Evolutionary conservation across 805 yeast genomes (phyloP).

Genomic region (Wickerhamiella kurtzmanii): DNA sequence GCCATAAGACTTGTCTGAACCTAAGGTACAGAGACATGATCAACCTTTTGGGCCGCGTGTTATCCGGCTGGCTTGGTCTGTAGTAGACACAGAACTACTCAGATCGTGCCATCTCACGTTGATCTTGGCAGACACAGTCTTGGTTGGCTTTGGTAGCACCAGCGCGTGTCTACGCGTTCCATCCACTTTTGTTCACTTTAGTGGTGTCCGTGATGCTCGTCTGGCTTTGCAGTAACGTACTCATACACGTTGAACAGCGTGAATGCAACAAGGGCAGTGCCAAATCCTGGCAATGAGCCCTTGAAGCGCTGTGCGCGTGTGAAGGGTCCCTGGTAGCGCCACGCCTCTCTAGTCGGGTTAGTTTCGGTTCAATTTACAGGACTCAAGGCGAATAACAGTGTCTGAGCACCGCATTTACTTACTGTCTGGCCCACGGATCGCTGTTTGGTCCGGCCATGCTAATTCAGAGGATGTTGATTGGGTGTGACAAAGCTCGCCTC

Average conservation of each 20-base stretch:
- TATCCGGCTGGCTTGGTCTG: too few relatives aligned
- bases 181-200: background rate
- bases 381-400: background rate
- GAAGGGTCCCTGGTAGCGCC: constrained; percentile 81
- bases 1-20: background rate
- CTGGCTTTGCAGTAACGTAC: constrained; percentile 21
- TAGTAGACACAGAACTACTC: too few relatives aligned
- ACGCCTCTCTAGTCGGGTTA: constrained; percentile 41
- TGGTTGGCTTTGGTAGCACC: too few relatives aligned
- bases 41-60: too few relatives aligned
- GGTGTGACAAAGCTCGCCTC: background rate
- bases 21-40: too few relatives aligned
- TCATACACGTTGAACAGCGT: constrained; percentile 51
- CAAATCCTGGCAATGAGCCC: constrained; percentile 68
- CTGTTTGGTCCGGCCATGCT: constrained; percentile 13
- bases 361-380: background rate
- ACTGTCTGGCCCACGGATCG: constrained; percentile 42
- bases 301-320: constrained; percentile 54
- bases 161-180: too few relatives aligned
- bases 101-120: too few relatives aligned
- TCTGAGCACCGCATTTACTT: constrained; percentile 14
- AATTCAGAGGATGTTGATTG: background rate
- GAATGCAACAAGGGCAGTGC: constrained; percentile 66
- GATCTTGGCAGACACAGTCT: too few relatives aligned
- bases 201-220: constrained; percentile 7